Percentiles rank a stretch among this genome's conserved stretches.
Evolutionary conservation across 345 rosid species (phyloP).

Genomic region (Heritiera fomes): DNA sequence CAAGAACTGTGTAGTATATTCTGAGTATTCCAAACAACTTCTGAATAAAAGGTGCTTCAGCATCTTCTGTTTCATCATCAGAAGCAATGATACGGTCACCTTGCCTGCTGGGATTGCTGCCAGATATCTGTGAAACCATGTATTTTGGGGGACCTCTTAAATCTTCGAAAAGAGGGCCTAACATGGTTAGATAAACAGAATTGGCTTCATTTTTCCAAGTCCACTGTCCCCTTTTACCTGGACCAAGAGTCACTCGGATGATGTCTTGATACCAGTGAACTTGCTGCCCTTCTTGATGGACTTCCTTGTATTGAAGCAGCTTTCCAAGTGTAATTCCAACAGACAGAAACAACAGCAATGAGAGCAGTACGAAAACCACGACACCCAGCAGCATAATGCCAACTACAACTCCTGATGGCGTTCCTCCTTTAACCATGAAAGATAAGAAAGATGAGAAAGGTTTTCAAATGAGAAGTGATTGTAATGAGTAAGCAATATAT

Average conservation of each 20-base stretch:
- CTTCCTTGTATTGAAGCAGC: constrained; percentile 90
- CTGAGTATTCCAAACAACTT: constrained; percentile 89
- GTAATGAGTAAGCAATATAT: background rate
- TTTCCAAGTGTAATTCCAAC: constrained; percentile 81
- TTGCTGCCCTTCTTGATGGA: constrained; percentile 76
- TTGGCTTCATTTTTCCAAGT: constrained; percentile 66
- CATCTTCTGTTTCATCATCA: constrained; percentile 93
- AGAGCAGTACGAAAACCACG: constrained; percentile 52
- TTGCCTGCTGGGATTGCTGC: constrained; percentile 43
- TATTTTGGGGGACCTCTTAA: constrained; percentile 95
- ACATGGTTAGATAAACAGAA: constrained; percentile 43
- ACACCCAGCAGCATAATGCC: constrained; percentile 61
- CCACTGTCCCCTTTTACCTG: constrained; percentile 97
- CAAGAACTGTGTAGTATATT: constrained; percentile 80
- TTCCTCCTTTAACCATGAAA: constrained; percentile 46
- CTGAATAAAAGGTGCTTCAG: constrained; percentile 92
- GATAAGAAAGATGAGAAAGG: background rate
- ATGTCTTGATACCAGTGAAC: constrained; percentile 94
- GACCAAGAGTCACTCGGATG: constrained; percentile 80
- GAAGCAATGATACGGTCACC: constrained; percentile 74
- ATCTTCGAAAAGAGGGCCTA: constrained; percentile 85
- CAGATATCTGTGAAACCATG: constrained; percentile 86
- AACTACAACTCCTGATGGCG: constrained; percentile 44
- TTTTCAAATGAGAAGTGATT: background rate
- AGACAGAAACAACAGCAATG: constrained; percentile 73